Evolutionary conservation across 176 grass and related monocot genomes (phyloP), one percentile per base, ranked within the genome.

Genomic region (Coix lacrymajobi): DNA sequence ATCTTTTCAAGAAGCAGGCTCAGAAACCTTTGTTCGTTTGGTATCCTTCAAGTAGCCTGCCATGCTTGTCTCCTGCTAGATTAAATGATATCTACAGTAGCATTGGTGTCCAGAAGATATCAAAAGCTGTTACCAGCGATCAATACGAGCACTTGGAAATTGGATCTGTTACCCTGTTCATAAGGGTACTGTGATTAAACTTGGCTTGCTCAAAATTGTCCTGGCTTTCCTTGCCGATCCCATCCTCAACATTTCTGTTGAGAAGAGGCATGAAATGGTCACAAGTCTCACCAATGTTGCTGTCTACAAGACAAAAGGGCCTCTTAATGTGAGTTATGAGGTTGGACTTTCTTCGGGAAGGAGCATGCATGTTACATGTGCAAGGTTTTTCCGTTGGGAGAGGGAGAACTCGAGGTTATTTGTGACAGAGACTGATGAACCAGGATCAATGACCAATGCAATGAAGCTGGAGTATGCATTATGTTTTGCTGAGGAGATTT

Each of bases 331-430:
- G 11, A 79, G 56, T 16, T 93, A 88, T 61, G 51, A 38, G 36
- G 26, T 90, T 29, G 28, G 4, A 15, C 40, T 85, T 22, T 71
- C 77, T 45, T 77, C 76, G 16, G 76, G 69, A 62, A 45, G 68
- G 36, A 83, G 7, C 69, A 19, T 57, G 17, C 33, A 60, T 38
- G 78, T 51, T 16, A 86, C 72, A 51, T 78, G 56, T 33, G 74
- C 64, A 11, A 30, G n/a, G 9, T 57, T 88, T 54, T 81, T 82
- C 60, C n/a, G 51, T 30, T 93, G 91, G 91, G 91, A 90, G 78
- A 93, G 73, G 79, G 82, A 93, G n/a, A 43, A 80, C 3, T 37
- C 39, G 0, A 93, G 41, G 29, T 34, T 93, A 2, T 76, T 85
- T 32, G 38, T 93, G 61, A 34, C 46, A 12, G 34, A 38, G 6